Evolutionary conservation across 345 rosid genomes (phyloP).

Genomic region (Kandelia obovata): DNA sequence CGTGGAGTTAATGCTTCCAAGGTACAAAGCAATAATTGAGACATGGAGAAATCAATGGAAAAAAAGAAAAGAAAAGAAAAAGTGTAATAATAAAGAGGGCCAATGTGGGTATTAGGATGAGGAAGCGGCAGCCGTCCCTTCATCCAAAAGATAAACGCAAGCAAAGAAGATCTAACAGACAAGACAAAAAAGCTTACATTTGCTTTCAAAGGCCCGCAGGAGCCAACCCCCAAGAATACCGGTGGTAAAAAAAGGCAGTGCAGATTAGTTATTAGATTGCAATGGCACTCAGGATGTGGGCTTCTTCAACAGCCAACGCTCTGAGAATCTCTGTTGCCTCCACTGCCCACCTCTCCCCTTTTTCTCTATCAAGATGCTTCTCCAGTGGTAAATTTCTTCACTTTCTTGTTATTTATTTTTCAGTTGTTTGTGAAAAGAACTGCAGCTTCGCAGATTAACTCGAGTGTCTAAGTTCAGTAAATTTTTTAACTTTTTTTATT

Average conservation of each 20-base stretch:
- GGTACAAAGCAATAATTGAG: too few species aligned
- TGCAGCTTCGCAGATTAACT: neutral
- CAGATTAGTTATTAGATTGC: neutral
- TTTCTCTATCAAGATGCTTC: slow-evolving; percentile 75
- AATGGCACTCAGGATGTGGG: slow-evolving; percentile 96
- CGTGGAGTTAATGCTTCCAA: too few species aligned
- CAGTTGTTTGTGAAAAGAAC: neutral
- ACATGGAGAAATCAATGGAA: neutral
- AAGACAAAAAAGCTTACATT: neutral
- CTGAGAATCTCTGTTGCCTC: slow-evolving; percentile 58
- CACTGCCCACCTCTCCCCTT: slow-evolving; percentile 42
- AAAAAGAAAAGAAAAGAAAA: too few species aligned
- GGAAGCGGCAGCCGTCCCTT: slow-evolving; percentile 69
- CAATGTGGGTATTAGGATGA: slow-evolving; percentile 41
- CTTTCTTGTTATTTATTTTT: neutral
- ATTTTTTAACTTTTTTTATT: neutral
- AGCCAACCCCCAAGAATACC: slow-evolving; percentile 18
- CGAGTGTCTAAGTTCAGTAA: neutral
- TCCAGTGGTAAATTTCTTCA: slow-evolving; percentile 45
- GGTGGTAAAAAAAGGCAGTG: neutral
- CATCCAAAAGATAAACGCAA: slow-evolving; percentile 50
- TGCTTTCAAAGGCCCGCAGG: neutral
- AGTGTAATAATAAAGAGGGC: too few species aligned
- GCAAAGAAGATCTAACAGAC: slow-evolving; percentile 1
- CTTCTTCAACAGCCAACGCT: slow-evolving; percentile 90